A percentile compares a stretch with the other conserved stretches of the same genome.
Conservation (phyloP, 345 rosid species). For the Moricandia moricandioides region DNA sequence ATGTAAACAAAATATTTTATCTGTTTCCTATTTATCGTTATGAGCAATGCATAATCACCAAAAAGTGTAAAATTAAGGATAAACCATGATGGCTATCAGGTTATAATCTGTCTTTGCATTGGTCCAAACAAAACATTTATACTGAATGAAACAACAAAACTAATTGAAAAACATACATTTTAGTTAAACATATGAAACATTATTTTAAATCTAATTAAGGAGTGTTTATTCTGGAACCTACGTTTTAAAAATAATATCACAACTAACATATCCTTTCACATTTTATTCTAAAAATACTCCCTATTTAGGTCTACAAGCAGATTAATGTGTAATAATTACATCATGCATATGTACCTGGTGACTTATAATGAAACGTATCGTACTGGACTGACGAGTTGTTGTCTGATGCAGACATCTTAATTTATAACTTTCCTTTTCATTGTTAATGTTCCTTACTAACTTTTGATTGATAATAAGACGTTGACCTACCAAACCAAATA, state of each 20-base stretch:
- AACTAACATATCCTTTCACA: neutral
- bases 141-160: neutral
- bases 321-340: conserved; percentile 21
- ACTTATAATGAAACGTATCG: conserved; percentile 21
- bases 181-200: neutral
- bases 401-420: conserved; percentile 39
- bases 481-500: conserved; percentile 29
- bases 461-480: conserved; percentile 31
- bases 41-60: neutral
- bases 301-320: neutral
- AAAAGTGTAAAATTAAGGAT: neutral
- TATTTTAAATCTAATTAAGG: neutral
- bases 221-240: neutral
- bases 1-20: too few relatives aligned
- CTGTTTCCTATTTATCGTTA: neutral
- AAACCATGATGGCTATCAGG: neutral
- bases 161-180: neutral
- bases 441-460: conserved; percentile 25
- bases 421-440: conserved; percentile 30
- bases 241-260: neutral
- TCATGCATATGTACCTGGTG: conserved; percentile 36
- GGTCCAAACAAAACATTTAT: neutral
- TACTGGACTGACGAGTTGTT: conserved; percentile 24
- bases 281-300: neutral
- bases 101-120: neutral